Evolutionary conservation across 192 early-diverging fungal genomes (phyloP).

Genomic region (Coemansia brasiliensis): DNA sequence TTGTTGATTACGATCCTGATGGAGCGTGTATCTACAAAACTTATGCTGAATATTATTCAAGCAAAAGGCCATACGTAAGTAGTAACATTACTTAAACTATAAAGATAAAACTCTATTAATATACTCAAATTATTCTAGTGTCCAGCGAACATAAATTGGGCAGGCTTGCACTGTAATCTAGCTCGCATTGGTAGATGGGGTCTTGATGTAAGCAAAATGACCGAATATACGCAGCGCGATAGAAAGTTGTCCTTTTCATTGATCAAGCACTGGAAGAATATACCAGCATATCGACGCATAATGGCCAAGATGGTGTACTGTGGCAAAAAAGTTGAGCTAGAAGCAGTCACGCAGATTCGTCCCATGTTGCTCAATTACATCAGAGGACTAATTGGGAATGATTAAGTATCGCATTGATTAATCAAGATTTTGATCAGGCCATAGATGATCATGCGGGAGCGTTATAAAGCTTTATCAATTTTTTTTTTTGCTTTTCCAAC

Average conservation of each 20-base stretch:
- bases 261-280: slow-evolving; percentile 19
- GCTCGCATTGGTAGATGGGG: slow-evolving; percentile 29
- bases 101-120: neutral
- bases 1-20: slow-evolving; percentile 48
- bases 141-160: slow-evolving; percentile 24
- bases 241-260: slow-evolving; percentile 28
- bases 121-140: slow-evolving; percentile 10
- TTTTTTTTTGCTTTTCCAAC: no score
- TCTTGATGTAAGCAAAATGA: slow-evolving; percentile 17
- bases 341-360: no score
- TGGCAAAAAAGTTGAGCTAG: no score
- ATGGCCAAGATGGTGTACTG: no score
- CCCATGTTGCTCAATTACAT: no score
- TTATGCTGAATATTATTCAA: slow-evolving; percentile 23
- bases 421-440: no score
- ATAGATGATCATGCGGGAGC: no score
- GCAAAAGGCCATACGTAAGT: neutral
- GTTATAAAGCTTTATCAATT: no score
- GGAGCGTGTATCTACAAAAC: slow-evolving; percentile 48
- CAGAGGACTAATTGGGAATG: no score
- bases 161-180: slow-evolving; percentile 36
- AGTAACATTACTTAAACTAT: neutral
- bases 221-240: slow-evolving; percentile 36
- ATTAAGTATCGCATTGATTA: no score
- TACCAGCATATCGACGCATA: no score